Evolutionary conservation across 169 alveolate genomes (phyloP).

Genomic region (Eimeria sp.): DNA sequence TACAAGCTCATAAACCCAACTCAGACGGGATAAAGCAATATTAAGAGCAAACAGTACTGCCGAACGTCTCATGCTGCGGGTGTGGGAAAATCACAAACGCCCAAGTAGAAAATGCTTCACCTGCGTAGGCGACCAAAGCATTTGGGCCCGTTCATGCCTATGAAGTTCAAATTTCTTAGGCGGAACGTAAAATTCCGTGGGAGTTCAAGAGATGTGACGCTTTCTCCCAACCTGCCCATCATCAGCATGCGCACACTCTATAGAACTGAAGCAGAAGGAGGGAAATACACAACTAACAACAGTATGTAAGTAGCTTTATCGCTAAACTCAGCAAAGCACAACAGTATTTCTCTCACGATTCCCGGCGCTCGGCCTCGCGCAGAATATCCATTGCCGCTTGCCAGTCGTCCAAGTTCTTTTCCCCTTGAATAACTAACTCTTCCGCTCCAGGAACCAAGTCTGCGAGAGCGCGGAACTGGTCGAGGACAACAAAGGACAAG

Average conservation of each 20-base stretch:
- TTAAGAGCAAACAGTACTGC: not conserved
- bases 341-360: slow-evolving; percentile 13
- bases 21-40: not conserved
- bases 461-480: slow-evolving; percentile 82
- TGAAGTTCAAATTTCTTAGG: slow-evolving; percentile 72
- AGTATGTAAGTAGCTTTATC: not conserved
- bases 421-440: slow-evolving; percentile 78
- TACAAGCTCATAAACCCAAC: not conserved
- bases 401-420: slow-evolving; percentile 80
- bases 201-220: slow-evolving; percentile 41
- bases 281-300: not conserved
- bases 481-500: slow-evolving; percentile 81
- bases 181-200: slow-evolving; percentile 81
- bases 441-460: slow-evolving; percentile 78
- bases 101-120: slow-evolving; percentile 26
- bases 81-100: not conserved
- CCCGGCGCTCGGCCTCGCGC: slow-evolving; percentile 73
- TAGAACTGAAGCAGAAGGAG: not conserved
- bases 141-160: slow-evolving; percentile 79
- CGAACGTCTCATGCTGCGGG: not conserved
- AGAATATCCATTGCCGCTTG: slow-evolving; percentile 77
- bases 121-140: slow-evolving; percentile 81
- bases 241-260: not conserved
- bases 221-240: slow-evolving; percentile 40
- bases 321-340: not conserved